Percentiles rank a stretch among this genome's conserved stretches.
These are phyloP conservation scores for Chrysoporthe puriensis DNA, from an alignment of 2,329 filamentous ascomycete species.

Conservation along the genomic window DNA sequence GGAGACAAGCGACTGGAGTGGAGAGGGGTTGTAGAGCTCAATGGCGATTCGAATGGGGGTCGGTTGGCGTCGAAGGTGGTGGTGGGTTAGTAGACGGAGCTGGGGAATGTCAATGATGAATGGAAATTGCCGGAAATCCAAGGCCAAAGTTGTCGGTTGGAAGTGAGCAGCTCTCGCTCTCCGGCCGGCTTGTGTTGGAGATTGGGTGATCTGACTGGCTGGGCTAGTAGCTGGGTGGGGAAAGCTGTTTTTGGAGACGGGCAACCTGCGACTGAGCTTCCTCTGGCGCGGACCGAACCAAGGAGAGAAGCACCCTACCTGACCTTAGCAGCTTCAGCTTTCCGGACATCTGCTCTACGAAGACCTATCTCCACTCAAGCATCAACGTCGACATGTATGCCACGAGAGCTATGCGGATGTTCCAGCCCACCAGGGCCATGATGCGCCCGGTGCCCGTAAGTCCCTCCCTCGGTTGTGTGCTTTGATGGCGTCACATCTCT, in stretches of 20 bases:
- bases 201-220: slow-evolving; percentile 30
- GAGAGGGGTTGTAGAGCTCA: slow-evolving; percentile 39
- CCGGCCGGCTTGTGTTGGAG: slow-evolving; percentile 17
- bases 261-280: slow-evolving; percentile 19
- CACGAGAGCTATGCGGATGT: slow-evolving; percentile 68
- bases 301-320: slow-evolving; percentile 14
- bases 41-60: slow-evolving; percentile 35
- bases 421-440: slow-evolving; percentile 67
- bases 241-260: slow-evolving; percentile 12
- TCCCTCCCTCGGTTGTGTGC: slow-evolving; percentile 32
- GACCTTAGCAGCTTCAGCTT: slow-evolving; percentile 28
- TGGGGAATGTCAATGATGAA: slow-evolving; percentile 27
- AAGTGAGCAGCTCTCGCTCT: slow-evolving; percentile 4
- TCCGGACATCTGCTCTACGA: slow-evolving; percentile 18
- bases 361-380: slow-evolving; percentile 37
- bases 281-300: slow-evolving; percentile 21
- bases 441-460: slow-evolving; percentile 75
- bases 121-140: slow-evolving; percentile 22
- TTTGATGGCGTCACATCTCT: slow-evolving; percentile 28
- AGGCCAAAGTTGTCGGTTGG: slow-evolving; percentile 10
- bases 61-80: slow-evolving; percentile 14
- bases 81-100: slow-evolving; percentile 35
- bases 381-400: slow-evolving; percentile 60
- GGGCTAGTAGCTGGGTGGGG: slow-evolving; percentile 24
- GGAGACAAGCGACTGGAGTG: slow-evolving; percentile 35